Conservation (phyloP, 768 basidiomycete species). For the Kwoniella mangroviensis region DNA sequence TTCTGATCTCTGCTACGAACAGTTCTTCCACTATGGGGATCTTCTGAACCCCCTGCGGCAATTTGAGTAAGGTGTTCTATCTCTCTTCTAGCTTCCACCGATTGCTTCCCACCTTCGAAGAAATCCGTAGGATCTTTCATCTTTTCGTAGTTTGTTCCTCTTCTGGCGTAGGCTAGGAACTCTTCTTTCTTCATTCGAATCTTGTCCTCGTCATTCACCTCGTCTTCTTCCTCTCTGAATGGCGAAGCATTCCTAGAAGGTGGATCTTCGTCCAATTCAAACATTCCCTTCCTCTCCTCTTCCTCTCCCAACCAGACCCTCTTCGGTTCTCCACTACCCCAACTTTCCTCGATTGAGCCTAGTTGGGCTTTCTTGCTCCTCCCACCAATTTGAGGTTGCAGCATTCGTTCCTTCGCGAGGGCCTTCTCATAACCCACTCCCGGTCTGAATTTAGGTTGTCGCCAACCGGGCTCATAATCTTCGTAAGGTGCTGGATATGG, state of each 20-base stretch:
- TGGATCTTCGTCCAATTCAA: conserved; percentile 40
- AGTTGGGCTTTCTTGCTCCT: conserved; percentile 41
- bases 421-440: conserved; percentile 9
- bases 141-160: conserved; percentile 3
- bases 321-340: conserved; percentile 23
- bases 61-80: no score
- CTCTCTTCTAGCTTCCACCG: background rate
- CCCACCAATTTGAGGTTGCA: conserved; percentile 33
- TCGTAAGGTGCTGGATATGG: background rate
- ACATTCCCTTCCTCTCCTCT: conserved; percentile 39
- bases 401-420: conserved; percentile 16
- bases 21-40: background rate
- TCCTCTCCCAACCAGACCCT: background rate
- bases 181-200: conserved; percentile 7
- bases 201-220: background rate
- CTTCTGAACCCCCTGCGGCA: no score
- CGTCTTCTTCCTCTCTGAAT: conserved; percentile 22
- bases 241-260: conserved; percentile 39
- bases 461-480: background rate
- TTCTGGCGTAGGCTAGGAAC: conserved; percentile 10
- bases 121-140: background rate
- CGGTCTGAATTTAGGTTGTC: conserved; percentile 23
- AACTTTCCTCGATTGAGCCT: conserved; percentile 41
- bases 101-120: background rate
- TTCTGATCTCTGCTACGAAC: no score